Evolutionary conservation across 225 moss, liverwort and hornwort species (phyloP).

Genomic region (Physcomitrellopsis africana): DNA sequence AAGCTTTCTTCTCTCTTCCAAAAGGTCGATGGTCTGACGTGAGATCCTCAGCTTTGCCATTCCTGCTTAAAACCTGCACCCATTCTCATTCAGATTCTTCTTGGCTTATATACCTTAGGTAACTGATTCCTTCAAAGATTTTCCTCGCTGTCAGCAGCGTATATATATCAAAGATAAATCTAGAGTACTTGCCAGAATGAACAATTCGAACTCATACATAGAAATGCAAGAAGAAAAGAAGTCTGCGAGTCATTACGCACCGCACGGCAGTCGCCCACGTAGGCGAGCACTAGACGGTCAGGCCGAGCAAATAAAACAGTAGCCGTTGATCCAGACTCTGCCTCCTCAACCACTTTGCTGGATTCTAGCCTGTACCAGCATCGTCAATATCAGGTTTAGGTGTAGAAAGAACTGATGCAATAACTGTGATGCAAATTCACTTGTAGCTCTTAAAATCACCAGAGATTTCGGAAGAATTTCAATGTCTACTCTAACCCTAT

Average conservation of each 20-base stretch:
- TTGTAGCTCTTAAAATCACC: background rate
- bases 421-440: too few species aligned
- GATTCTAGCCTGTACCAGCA: conserved; percentile 51
- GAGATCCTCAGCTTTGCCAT: conserved; percentile 72
- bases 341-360: conserved; percentile 42
- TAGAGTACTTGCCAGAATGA: background rate
- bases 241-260: conserved; percentile 45
- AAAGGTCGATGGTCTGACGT: conserved; percentile 74
- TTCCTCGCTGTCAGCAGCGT: background rate
- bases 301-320: conserved; percentile 53
- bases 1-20: conserved; percentile 58
- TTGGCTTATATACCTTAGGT: background rate
- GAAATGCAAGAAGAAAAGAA: conserved; percentile 11
- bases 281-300: conserved; percentile 50
- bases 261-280: conserved; percentile 78
- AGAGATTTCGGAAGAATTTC: background rate
- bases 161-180: background rate
- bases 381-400: background rate
- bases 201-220: background rate
- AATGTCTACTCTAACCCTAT: background rate
- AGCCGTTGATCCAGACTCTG: conserved; percentile 71
- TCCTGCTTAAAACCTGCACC: conserved; percentile 65
- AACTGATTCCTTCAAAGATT: background rate
- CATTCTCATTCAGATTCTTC: conserved; percentile 11
- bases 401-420: too few species aligned